phyloP scores from a whole-genome alignment of 441 rosid genomes.

The Iberis amara region DNA sequence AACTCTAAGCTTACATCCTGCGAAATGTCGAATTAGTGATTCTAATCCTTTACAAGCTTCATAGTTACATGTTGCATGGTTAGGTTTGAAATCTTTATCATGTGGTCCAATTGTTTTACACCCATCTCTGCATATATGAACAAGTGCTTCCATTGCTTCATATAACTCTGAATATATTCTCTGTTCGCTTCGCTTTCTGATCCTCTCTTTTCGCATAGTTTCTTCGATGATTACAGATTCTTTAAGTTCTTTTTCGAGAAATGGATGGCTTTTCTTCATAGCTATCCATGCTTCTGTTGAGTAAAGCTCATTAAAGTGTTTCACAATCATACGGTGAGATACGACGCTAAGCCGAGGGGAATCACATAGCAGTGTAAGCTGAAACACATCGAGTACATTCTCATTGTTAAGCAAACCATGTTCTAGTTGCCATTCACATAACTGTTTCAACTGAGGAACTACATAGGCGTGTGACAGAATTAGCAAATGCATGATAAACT shows the following conservation, averaged over 20 bases:
- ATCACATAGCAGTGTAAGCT: slow-evolving; percentile 74
- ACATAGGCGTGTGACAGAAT: slow-evolving; percentile 67
- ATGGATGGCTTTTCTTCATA: slow-evolving; percentile 72
- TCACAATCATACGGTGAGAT: slow-evolving; percentile 59
- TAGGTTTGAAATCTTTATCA: slow-evolving; percentile 52
- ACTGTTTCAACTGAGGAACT: slow-evolving; percentile 57
- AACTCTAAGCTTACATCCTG: slow-evolving; percentile 60
- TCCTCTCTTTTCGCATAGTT: slow-evolving; percentile 44
- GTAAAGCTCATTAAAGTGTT: slow-evolving; percentile 43
- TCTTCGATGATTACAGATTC: slow-evolving; percentile 44
- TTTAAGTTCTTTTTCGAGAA: slow-evolving; percentile 60
- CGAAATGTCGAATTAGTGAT: slow-evolving; percentile 67
- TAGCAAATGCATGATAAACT: slow-evolving; percentile 53
- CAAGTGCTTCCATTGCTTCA: slow-evolving; percentile 91
- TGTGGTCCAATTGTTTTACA: slow-evolving; percentile 88
- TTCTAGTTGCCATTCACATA: slow-evolving; percentile 59
- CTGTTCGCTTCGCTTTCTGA: slow-evolving; percentile 43
- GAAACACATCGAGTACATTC: slow-evolving; percentile 70
- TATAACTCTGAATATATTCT: slow-evolving; percentile 61
- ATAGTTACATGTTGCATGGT: slow-evolving; percentile 53
- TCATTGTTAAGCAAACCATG: slow-evolving; percentile 54
- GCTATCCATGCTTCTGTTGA: slow-evolving; percentile 70
- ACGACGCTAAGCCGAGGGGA: slow-evolving; percentile 63
- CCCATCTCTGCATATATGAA: slow-evolving; percentile 89
- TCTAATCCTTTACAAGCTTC: slow-evolving; percentile 81